Base-by-base conservation (phyloP, 345 rosid genomes). In the Carallia pectinifolia region DNA sequence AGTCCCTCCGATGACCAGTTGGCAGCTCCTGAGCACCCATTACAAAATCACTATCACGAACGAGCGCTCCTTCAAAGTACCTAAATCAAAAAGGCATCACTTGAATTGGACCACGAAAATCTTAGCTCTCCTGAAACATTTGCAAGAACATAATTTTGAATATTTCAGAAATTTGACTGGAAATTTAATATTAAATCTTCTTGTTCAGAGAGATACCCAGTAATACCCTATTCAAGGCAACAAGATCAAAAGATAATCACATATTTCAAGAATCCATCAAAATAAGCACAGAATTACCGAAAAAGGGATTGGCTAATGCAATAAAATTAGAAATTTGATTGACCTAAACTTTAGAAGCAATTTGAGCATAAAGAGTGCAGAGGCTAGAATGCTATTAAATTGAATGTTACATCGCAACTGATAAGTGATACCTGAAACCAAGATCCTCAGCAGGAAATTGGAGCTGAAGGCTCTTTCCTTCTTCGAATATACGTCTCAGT, bases 381-480 rank as follows among this genome's bases (percentile, higher is more conserved):
- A n/a, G 58, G 47, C 61, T 44, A 62, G 39, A 29, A 36, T 12
- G 4, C 16, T 19, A 29, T 58, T 27, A 52, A 53, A 53, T 50
- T 55, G n/a, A 65, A 50, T 48, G 6, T 47, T 39, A 60, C 17
- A 34, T 70, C n/a, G 17, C 52, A 71, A 62, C 38, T 15, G 54
- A 13, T 10, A 7, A 34, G 63, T 19, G 52, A 74, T 82, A 93
- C 99, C 97, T 88, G 85, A 95, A 92, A 70, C 97, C 97, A 72
- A 95, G 97, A 86, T 95, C 99, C 84, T 95, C 99, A 19, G 99
- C 97, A 79, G 97, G 99, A 81, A 95, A 92, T 75, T 95, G 97
- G 63, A 92, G 88, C 71, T 89, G 97, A 70, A 92, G 99, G 79
- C 96, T 92, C 75, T 88, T 92, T 74, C 99, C 99, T 79, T 85